A percentile compares a stretch with the other conserved stretches of the same genome.
These are phyloP conservation scores for Penicillium atrosanguineum DNA, from an alignment of 495 filamentous ascomycete genomes.

Conservation along the genomic window DNA sequence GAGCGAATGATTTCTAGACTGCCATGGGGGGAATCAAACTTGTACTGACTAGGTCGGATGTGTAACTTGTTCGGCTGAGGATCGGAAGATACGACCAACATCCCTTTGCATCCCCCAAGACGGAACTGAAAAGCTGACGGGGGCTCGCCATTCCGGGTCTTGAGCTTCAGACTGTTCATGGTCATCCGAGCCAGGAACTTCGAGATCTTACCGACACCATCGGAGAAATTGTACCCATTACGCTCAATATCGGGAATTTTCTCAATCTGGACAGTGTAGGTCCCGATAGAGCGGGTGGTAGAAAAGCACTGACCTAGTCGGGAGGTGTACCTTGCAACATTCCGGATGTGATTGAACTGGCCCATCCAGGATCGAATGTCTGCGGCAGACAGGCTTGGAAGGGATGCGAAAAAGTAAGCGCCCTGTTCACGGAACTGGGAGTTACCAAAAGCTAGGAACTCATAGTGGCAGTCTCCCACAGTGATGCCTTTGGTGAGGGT, in stretches of 20 bases:
- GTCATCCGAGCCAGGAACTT: constrained; percentile 68
- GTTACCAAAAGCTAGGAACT: constrained; percentile 94
- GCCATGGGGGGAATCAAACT: constrained; percentile 71
- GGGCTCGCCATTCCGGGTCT: constrained; percentile 37
- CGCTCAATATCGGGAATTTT: constrained; percentile 62
- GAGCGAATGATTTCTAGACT: constrained; percentile 81
- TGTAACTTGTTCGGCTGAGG: constrained; percentile 60
- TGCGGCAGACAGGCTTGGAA: constrained; percentile 57
- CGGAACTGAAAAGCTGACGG: constrained; percentile 92
- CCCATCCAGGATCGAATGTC: constrained; percentile 93
- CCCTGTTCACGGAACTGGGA: constrained; percentile 92
- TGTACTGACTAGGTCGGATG: constrained; percentile 80
- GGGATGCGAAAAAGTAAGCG: constrained; percentile 81
- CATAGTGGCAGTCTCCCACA: constrained; percentile 76
- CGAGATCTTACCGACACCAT: constrained; percentile 94
- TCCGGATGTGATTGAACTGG: constrained; percentile 69
- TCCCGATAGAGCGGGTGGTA: constrained; percentile 71
- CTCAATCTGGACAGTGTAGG: constrained; percentile 36
- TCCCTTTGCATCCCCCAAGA: constrained; percentile 86
- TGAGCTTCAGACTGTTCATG: constrained; percentile 59
- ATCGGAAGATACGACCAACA: constrained; percentile 70
- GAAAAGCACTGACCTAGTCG: constrained; percentile 94
- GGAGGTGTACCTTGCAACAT: constrained; percentile 82
- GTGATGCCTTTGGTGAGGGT: constrained; percentile 74
- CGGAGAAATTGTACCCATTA: constrained; percentile 72